Conservation (phyloP, 768 basidiomycete species). For the Asterophora parasitica region DNA sequence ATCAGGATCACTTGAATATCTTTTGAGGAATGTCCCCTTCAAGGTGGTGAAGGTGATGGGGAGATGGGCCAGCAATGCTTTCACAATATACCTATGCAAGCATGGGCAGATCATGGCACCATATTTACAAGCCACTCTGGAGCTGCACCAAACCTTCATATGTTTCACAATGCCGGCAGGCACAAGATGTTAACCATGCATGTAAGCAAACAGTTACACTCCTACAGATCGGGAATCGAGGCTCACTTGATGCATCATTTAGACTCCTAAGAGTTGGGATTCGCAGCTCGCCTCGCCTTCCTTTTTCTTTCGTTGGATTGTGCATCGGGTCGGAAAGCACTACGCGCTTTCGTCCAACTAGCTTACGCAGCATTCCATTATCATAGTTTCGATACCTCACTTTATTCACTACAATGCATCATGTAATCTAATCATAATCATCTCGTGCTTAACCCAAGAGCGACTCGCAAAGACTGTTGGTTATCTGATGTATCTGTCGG, state of each 20-base stretch:
- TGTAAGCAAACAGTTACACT: neutral
- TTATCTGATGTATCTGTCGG: too few species aligned
- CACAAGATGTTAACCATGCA: neutral
- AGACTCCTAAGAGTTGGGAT: neutral
- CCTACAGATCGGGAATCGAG: neutral
- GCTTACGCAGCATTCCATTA: too few species aligned
- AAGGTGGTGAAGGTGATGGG: slow-evolving; percentile 15
- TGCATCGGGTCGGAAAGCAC: neutral
- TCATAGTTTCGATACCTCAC: too few species aligned
- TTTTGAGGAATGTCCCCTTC: slow-evolving; percentile 15
- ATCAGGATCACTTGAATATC: slow-evolving; percentile 23
- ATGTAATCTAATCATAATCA: too few species aligned
- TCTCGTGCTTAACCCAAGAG: too few species aligned
- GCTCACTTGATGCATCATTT: neutral
- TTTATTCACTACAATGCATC: too few species aligned
- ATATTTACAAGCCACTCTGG: slow-evolving; percentile 10
- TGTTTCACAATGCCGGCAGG: neutral
- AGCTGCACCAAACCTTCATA: neutral
- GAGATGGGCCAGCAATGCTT: slow-evolving; percentile 11
- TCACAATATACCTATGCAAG: slow-evolving; percentile 5
- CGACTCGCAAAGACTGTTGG: too few species aligned
- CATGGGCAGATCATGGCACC: slow-evolving; percentile 14
- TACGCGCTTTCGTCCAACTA: neutral
- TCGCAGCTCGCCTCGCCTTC: slow-evolving; percentile 1
- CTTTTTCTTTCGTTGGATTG: neutral